Evolutionary conservation across 192 early-diverging fungal species (phyloP).

Genomic region (Umbelopsis sp.): DNA sequence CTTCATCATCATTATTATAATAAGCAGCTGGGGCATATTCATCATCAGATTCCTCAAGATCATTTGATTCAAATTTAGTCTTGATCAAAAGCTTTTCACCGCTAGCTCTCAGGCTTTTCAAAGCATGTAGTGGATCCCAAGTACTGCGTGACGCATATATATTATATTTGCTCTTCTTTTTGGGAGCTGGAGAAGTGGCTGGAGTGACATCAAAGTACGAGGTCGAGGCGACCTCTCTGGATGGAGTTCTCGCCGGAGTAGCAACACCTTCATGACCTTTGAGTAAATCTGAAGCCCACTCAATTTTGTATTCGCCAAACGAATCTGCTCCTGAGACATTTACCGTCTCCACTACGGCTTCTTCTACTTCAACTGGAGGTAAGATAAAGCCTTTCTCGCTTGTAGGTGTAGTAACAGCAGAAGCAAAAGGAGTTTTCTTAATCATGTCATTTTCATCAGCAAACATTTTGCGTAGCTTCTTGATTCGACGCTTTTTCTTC

Average conservation of each 20-base stretch:
- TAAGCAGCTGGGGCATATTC: slow-evolving; percentile 4
- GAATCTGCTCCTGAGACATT: not conserved
- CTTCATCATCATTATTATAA: slow-evolving; percentile 19
- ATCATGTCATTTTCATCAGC: slow-evolving; percentile 9
- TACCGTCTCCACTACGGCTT: not conserved
- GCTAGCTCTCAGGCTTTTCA: slow-evolving; percentile 8
- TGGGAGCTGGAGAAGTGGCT: not conserved
- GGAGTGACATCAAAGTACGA: slow-evolving; percentile 5
- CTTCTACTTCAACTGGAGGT: not conserved
- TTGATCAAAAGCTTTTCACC: slow-evolving; percentile 1
- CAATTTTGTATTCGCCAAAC: slow-evolving; percentile 15
- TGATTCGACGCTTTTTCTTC: slow-evolving; percentile 8
- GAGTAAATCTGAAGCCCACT: slow-evolving; percentile 6
- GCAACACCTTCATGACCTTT: not conserved
- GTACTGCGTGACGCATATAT: not conserved
- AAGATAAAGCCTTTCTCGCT: slow-evolving; percentile 7
- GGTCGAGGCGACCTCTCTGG: not conserved
- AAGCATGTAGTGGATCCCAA: slow-evolving; percentile 7
- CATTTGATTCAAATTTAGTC: not conserved
- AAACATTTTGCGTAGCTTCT: slow-evolving; percentile 18
- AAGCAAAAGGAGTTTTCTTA: slow-evolving; percentile 24
- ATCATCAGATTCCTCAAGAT: not conserved
- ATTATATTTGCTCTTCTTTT: slow-evolving; percentile 3
- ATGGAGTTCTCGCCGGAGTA: not conserved
- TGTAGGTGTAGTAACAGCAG: slow-evolving; percentile 24